phyloP scores from a whole-genome alignment of 306 rosid genomes.

The Rosa chinensis region DNA sequence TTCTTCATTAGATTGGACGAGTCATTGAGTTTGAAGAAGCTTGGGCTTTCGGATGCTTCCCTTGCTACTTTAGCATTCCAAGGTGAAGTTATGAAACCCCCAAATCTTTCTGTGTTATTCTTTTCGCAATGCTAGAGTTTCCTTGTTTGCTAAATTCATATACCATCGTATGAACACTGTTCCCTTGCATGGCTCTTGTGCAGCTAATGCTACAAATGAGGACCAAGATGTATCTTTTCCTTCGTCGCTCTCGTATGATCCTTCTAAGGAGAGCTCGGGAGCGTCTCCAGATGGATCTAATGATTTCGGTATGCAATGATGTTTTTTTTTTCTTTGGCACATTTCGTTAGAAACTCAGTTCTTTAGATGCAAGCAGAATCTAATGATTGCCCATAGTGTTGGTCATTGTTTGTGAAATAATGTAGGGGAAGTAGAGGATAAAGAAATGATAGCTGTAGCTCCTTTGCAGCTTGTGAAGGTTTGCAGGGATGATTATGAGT shows the following conservation, averaged over 20 bases:
- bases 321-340: background rate
- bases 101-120: background rate
- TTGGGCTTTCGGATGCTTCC: conserved; percentile 81
- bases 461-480: conserved; percentile 41
- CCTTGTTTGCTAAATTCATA: background rate
- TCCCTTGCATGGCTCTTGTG: background rate
- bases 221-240: conserved; percentile 31
- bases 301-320: conserved; percentile 34
- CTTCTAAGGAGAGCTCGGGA: conserved; percentile 15
- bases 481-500: conserved; percentile 60
- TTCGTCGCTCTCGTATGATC: conserved; percentile 19
- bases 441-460: conserved; percentile 34
- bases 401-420: conserved; percentile 12
- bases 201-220: conserved; percentile 35
- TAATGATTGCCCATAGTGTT: background rate
- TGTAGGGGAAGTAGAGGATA: conserved; percentile 40
- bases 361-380: background rate
- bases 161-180: background rate
- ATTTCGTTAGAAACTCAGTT: background rate
- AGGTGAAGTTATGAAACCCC: conserved; percentile 38
- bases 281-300: conserved; percentile 30
- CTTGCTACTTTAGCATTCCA: conserved; percentile 76
- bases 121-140: background rate
- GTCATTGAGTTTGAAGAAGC: conserved; percentile 62
- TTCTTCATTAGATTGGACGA: conserved; percentile 56